Conservation (phyloP, 2,329 filamentous ascomycete genomes). For the Trichoderma pleuroti region DNA sequence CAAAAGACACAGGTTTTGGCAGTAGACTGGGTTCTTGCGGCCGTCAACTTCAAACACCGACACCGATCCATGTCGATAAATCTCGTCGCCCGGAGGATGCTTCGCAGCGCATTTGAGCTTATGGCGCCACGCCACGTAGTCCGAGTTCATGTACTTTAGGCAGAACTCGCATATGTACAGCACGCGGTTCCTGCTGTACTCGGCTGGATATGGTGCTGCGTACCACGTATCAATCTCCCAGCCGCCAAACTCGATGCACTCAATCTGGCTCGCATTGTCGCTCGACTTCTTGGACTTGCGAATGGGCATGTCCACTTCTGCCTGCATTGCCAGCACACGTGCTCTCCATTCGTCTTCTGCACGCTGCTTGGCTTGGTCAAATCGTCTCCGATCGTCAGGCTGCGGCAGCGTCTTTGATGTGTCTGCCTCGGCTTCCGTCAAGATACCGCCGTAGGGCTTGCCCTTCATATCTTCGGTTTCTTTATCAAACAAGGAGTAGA, state of each 20-base stretch:
- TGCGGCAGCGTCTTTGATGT: conserved; percentile 84
- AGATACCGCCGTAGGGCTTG: conserved; percentile 92
- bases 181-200: conserved; percentile 93
- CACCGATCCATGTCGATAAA: conserved; percentile 85
- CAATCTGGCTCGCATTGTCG: conserved; percentile 92
- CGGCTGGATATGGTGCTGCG: conserved; percentile 94
- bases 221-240: conserved; percentile 99
- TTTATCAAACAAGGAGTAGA: conserved; percentile 84
- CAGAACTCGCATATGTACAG: conserved; percentile 99
- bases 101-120: conserved; percentile 96
- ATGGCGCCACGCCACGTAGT: conserved; percentile 96
- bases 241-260: conserved; percentile 96
- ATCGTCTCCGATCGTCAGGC: conserved; percentile 75
- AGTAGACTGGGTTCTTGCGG: conserved; percentile 96
- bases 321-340: conserved; percentile 57
- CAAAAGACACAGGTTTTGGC: conserved; percentile 91
- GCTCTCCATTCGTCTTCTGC: conserved; percentile 90
- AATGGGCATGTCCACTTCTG: conserved; percentile 57
- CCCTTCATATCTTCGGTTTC: conserved; percentile 85
- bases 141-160: conserved; percentile 98
- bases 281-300: conserved; percentile 70
- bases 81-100: conserved; percentile 95
- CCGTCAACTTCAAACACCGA: conserved; percentile 98
- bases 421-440: conserved; percentile 84
- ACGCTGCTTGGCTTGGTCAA: conserved; percentile 84